Evolutionary conservation across 2,329 filamentous ascomycete species (phyloP).

Genomic region (Fusarium cicatricum): DNA sequence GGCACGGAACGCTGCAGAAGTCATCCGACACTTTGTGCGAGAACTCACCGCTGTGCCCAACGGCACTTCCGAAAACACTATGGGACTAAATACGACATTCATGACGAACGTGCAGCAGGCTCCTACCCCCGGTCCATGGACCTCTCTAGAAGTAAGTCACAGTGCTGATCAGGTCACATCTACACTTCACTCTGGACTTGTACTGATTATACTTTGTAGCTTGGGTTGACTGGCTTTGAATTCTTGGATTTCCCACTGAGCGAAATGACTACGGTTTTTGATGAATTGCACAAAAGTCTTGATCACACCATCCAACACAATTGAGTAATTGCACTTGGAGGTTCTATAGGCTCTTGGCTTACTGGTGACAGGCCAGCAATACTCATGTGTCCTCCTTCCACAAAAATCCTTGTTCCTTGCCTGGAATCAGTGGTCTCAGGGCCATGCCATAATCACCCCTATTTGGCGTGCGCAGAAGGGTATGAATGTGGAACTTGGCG

Average conservation of each 20-base stretch:
- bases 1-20: slow-evolving; percentile 6
- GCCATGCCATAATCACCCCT: slow-evolving; percentile 77
- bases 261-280: slow-evolving; percentile 9
- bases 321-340: neutral
- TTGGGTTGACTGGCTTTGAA: slow-evolving; percentile 4
- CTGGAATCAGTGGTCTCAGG: slow-evolving; percentile 50
- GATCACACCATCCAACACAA: neutral
- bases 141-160: neutral
- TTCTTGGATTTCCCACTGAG: slow-evolving; percentile 7
- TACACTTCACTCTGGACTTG: neutral
- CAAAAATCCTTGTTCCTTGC: slow-evolving; percentile 38
- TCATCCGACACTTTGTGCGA: slow-evolving; percentile 8
- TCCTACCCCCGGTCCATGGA: slow-evolving; percentile 5
- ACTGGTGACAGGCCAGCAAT: too few relatives aligned
- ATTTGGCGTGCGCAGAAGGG: slow-evolving; percentile 75
- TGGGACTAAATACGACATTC: neutral
- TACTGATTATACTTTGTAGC: neutral
- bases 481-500: slow-evolving; percentile 82
- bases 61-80: neutral
- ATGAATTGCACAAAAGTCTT: slow-evolving; percentile 4
- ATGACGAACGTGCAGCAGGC: neutral
- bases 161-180: neutral
- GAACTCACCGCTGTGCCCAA: neutral
- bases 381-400: slow-evolving; percentile 33
- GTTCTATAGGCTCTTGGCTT: neutral